Evolutionary conservation across 371 early-diverging fungal genomes (phyloP).

Genomic region (Conidiobolus incongruus): DNA sequence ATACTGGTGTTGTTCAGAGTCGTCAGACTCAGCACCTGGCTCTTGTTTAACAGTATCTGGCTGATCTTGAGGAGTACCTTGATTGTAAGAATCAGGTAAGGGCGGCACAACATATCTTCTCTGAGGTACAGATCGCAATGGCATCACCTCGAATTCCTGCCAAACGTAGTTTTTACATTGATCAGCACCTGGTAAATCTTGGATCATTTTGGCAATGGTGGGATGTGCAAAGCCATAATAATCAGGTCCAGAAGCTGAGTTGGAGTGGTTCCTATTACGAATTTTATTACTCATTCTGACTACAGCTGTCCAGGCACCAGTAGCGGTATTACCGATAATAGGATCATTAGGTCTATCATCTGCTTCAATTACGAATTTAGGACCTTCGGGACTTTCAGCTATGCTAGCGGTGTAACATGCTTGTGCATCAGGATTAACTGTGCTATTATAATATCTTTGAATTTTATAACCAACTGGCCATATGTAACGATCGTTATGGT

Average conservation of each 20-base stretch:
- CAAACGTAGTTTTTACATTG: conserved; percentile 42
- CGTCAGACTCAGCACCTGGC: no score
- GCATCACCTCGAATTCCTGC: conserved; percentile 30
- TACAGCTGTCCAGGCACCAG: conserved; percentile 77
- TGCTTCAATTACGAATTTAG: not conserved
- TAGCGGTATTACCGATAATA: conserved; percentile 38
- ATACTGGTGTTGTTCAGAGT: no score
- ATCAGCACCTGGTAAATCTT: conserved; percentile 55
- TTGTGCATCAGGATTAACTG: not conserved
- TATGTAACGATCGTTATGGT: conserved; percentile 80
- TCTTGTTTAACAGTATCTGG: no score
- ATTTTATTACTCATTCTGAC: conserved; percentile 53
- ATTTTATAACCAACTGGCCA: conserved; percentile 74
- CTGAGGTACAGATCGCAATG: not conserved
- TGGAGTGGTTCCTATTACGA: conserved; percentile 49
- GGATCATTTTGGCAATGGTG: conserved; percentile 72
- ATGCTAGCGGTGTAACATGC: conserved; percentile 1
- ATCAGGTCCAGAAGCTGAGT: conserved; percentile 74
- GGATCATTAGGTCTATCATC: not conserved
- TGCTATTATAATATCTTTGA: conserved; percentile 15
- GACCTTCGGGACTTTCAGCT: not conserved
- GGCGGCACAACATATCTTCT: conserved; percentile 8
- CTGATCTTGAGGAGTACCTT: no score
- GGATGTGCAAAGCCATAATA: conserved; percentile 78
- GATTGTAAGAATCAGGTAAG: no score